Percentiles rank a stretch among this genome's conserved stretches.
These are phyloP conservation scores for Monosporascus sp. DNA, from an alignment of 2,329 filamentous ascomycete genomes.

Conservation along the genomic window DNA sequence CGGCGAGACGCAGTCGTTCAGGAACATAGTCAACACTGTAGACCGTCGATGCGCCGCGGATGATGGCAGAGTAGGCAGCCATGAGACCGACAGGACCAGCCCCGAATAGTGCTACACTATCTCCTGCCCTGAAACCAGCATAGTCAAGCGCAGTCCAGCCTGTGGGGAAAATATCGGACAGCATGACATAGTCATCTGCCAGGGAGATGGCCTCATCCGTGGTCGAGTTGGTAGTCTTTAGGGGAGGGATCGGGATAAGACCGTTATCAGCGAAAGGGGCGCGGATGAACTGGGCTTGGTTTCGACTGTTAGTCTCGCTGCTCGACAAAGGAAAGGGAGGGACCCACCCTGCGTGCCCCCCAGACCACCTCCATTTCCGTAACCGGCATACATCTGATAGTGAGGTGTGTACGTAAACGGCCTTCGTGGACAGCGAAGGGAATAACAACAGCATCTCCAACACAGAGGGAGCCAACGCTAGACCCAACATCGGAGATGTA, in stretches of 20 bases:
- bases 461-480: not conserved
- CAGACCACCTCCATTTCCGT: not conserved
- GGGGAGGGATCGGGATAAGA: not conserved
- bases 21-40: constrained; percentile 27
- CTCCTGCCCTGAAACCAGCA: no score
- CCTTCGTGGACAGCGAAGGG: not conserved
- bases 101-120: constrained; percentile 27
- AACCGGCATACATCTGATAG: no score
- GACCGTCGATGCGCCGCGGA: constrained; percentile 26
- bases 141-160: no score
- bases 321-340: not conserved
- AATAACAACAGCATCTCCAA: constrained; percentile 2
- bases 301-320: no score
- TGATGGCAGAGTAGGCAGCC: constrained; percentile 25
- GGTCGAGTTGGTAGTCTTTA: no score
- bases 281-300: not conserved
- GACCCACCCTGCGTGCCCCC: not conserved
- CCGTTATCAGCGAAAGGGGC: not conserved
- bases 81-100: constrained; percentile 30
- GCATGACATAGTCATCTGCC: no score
- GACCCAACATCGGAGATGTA: not conserved
- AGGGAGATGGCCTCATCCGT: no score
- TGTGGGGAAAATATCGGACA: no score
- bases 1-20: constrained; percentile 19
- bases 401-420: not conserved